phyloP scores from a whole-genome alignment of 108 stramenopile genomes.

The Cyclostephanos invisitatus region DNA sequence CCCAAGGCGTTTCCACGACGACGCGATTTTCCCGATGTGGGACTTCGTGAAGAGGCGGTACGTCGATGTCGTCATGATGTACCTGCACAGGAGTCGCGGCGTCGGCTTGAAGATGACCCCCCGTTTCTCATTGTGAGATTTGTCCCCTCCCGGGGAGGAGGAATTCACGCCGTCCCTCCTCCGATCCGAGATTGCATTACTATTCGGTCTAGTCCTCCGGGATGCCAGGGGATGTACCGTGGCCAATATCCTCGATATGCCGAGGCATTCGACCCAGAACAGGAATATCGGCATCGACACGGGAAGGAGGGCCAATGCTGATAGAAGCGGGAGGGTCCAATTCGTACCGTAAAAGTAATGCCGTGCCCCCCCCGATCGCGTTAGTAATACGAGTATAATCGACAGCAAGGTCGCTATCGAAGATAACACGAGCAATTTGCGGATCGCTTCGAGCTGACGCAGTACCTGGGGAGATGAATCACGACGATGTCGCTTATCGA shows the following conservation, averaged over 20 bases:
- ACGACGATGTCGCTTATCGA: background rate
- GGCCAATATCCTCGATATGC: conserved; percentile 72
- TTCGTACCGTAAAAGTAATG: conserved; percentile 35
- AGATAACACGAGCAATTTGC: conserved; percentile 37
- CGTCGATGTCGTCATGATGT: conserved; percentile 58
- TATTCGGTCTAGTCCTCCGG: conserved; percentile 1
- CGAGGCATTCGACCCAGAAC: conserved; percentile 70
- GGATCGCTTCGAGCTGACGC: conserved; percentile 59
- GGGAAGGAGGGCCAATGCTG: conserved; percentile 66
- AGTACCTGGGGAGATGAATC: conserved; percentile 51
- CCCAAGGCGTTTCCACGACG: background rate
- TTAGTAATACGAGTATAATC: conserved; percentile 49
- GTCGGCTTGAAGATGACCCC: conserved; percentile 12
- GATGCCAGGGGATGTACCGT: conserved; percentile 69
- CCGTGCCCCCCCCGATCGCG: conserved; percentile 35
- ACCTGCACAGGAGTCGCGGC: conserved; percentile 49
- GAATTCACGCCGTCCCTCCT: background rate
- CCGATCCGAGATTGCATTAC: too few species aligned
- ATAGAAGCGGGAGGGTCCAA: conserved; percentile 63
- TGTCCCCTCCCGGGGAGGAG: background rate
- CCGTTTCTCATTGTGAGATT: background rate
- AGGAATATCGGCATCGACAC: conserved; percentile 61
- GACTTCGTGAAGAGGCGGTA: conserved; percentile 55
- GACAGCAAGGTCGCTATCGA: conserved; percentile 45
- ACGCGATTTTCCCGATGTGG: background rate